Percentiles rank a stretch among this genome's conserved stretches.
Conservation (phyloP, 441 rosid species). For the Pelargonium citronellum region DNA sequence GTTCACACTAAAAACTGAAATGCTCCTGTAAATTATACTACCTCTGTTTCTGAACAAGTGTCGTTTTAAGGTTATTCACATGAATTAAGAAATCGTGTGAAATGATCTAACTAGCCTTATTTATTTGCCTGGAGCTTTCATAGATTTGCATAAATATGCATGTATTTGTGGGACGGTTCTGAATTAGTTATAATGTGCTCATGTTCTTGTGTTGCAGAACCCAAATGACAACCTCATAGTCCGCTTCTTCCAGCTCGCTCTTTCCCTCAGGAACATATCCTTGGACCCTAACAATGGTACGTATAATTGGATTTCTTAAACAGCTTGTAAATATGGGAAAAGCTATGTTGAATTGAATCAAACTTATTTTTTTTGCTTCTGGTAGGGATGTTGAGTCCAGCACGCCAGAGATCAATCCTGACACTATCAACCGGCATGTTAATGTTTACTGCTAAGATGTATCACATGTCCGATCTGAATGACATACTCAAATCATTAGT, state of each 20-base stretch:
- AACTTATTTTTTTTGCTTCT: slow-evolving; percentile 15
- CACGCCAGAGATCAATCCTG: slow-evolving; percentile 57
- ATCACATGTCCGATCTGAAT: slow-evolving; percentile 49
- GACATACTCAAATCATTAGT: slow-evolving; percentile 52
- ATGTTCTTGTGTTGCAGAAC: slow-evolving; percentile 45
- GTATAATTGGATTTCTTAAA: slow-evolving; percentile 18
- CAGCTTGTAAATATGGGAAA: slow-evolving; percentile 8
- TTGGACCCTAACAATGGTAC: slow-evolving; percentile 61
- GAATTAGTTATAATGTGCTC: background rate
- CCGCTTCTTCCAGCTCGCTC: slow-evolving; percentile 77
- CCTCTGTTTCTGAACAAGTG: too few species aligned
- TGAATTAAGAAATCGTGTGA: too few species aligned
- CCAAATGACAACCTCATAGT: slow-evolving; percentile 49
- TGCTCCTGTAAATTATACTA: background rate
- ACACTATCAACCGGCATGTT: slow-evolving; percentile 58
- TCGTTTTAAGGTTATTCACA: too few species aligned
- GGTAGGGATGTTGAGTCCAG: slow-evolving; percentile 54
- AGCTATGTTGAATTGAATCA: slow-evolving; percentile 17
- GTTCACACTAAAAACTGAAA: background rate
- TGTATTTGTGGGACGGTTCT: background rate
- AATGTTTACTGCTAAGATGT: slow-evolving; percentile 74
- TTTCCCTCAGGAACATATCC: slow-evolving; percentile 55
- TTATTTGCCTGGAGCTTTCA: too few species aligned
- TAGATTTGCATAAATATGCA: too few species aligned
- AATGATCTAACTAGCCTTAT: too few species aligned